These are phyloP conservation scores for Bryoglossum gracile DNA, from an alignment of 495 filamentous ascomycete genomes.

Conservation along the genomic window DNA sequence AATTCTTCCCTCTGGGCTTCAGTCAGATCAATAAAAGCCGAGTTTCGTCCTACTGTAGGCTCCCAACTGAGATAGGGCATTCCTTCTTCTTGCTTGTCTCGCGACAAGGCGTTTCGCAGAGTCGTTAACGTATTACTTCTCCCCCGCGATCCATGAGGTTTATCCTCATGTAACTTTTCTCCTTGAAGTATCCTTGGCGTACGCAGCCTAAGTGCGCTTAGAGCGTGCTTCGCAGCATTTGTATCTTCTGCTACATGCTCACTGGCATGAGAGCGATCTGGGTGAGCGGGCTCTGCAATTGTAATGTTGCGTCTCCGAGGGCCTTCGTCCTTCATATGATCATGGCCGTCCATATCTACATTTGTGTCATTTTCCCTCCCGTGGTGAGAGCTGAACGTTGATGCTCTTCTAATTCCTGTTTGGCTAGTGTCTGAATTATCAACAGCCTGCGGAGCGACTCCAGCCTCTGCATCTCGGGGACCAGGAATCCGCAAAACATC, in stretches of 20 bases:
- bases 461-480: conserved; percentile 77
- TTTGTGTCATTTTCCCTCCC: conserved; percentile 4
- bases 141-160: conserved; percentile 12
- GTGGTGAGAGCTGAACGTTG: conserved; percentile 4
- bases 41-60: conserved; percentile 87
- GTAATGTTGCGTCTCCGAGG: conserved; percentile 37
- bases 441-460: conserved; percentile 59
- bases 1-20: conserved; percentile 89
- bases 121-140: conserved; percentile 25
- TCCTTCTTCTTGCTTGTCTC: conserved; percentile 39
- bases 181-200: conserved; percentile 27
- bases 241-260: conserved; percentile 33
- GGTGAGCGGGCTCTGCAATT: conserved; percentile 37
- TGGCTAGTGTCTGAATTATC: conserved; percentile 35
- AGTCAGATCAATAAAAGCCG: conserved; percentile 78
- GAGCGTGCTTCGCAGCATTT: conserved; percentile 26
- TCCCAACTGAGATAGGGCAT: conserved; percentile 91
- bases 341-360: conserved; percentile 1
- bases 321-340: conserved; percentile 25
- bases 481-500: conserved; percentile 76
- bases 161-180: conserved; percentile 23
- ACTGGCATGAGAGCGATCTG: conserved; percentile 8
- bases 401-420: conserved; percentile 10
- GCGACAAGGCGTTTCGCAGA: conserved; percentile 33
- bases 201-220: conserved; percentile 31